Percentiles rank a stretch among this genome's conserved stretches.
These are phyloP conservation scores for Nidularia pulvinata DNA, from an alignment of 768 basidiomycete genomes.

Conservation along the genomic window DNA sequence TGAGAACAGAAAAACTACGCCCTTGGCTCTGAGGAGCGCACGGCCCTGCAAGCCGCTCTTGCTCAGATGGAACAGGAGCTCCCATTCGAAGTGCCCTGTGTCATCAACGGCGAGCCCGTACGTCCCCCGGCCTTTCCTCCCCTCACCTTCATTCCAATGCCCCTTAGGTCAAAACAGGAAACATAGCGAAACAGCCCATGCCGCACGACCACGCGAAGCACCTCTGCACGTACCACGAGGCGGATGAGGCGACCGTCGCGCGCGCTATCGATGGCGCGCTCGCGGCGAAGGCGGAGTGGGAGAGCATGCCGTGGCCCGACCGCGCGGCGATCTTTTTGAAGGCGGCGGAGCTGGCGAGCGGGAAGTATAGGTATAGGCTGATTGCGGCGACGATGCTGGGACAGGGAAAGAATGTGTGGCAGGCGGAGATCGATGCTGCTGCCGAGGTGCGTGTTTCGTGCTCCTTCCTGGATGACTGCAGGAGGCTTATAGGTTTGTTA, in stretches of 20 bases:
- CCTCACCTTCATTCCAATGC: not conserved
- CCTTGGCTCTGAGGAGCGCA: conserved; percentile 77
- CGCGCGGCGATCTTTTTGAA: conserved; percentile 98
- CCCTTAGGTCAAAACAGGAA: conserved; percentile 76
- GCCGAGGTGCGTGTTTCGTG: conserved; percentile 80
- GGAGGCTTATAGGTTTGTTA: conserved; percentile 3
- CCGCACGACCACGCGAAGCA: conserved; percentile 85
- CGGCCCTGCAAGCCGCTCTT: conserved; percentile 70
- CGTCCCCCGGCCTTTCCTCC: conserved; percentile 16
- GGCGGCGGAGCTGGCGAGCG: conserved; percentile 93
- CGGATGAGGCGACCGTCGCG: conserved; percentile 72
- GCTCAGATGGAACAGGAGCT: conserved; percentile 78
- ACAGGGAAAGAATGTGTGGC: conserved; percentile 99
- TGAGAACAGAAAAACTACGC: conserved; percentile 69
- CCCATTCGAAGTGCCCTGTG: conserved; percentile 92
- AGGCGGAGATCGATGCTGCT: conserved; percentile 99
- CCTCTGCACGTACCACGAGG: conserved; percentile 88
- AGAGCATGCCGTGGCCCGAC: conserved; percentile 94
- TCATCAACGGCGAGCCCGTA: conserved; percentile 89
- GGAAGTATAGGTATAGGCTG: conserved; percentile 94
- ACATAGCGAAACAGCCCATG: conserved; percentile 75
- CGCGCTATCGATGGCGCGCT: conserved; percentile 88
- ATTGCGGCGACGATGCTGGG: conserved; percentile 98
- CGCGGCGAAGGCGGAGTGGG: conserved; percentile 88
- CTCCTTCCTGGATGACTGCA: not conserved